A percentile compares a stretch with the other conserved stretches of the same genome.
Conservation (phyloP, 2,329 filamentous ascomycete genomes). For the Clarireedia hainanense region DNA sequence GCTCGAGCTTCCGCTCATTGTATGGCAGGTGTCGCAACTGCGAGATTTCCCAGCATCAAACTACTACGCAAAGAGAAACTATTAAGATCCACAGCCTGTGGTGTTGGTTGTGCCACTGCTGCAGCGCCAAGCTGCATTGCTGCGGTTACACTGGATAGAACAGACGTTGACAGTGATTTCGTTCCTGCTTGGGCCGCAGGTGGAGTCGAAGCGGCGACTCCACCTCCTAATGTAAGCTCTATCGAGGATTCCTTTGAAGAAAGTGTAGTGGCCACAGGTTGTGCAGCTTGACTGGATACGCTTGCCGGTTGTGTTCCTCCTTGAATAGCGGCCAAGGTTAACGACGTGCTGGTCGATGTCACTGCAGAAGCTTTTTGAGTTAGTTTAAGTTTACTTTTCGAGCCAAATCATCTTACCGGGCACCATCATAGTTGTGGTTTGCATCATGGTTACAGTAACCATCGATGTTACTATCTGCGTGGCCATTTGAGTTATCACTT, state of each 20-base stretch:
- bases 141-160: background rate
- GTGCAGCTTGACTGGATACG: background rate
- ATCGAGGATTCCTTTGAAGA: background rate
- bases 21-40: conserved; percentile 10
- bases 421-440: background rate
- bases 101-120: conserved; percentile 4
- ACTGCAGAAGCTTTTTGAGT: background rate
- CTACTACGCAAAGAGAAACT: conserved; percentile 24
- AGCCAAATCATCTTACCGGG: no score
- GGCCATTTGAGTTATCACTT: background rate
- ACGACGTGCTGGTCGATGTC: background rate
- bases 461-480: background rate
- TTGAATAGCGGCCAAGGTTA: background rate
- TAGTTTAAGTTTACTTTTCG: no score
- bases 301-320: background rate
- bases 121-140: conserved; percentile 2
- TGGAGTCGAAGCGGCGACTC: background rate
- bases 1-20: no score
- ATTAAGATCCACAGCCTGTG: conserved; percentile 17
- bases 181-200: background rate
- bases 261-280: background rate
- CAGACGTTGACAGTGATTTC: background rate
- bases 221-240: background rate
- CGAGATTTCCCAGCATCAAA: conserved; percentile 25
- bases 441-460: conserved; percentile 6